Evolutionary conservation across 73 alveolate species (phyloP).

Genomic region (Diophrys appendiculata): DNA sequence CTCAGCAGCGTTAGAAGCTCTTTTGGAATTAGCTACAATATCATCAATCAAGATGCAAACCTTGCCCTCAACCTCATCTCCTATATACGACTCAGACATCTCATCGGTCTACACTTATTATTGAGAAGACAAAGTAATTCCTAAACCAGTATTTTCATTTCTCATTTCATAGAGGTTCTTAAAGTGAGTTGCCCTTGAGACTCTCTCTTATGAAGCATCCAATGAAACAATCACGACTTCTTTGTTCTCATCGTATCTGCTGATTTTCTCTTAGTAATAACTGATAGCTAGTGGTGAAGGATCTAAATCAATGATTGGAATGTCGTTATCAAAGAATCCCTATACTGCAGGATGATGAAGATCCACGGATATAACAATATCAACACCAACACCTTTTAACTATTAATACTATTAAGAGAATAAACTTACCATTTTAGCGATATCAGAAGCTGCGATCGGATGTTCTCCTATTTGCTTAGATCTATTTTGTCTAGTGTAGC

Average conservation of each 20-base stretch:
- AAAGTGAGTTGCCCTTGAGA: constrained; percentile 1
- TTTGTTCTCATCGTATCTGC: neutral
- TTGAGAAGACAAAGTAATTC: too few relatives aligned
- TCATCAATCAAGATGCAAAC: neutral
- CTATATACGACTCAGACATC: neutral
- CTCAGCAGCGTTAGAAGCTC: neutral
- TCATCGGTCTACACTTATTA: too few relatives aligned
- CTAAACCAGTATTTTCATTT: neutral
- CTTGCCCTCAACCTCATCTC: neutral
- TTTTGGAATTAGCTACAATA: neutral
- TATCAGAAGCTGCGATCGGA: neutral
- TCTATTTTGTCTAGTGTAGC: constrained; percentile 1
- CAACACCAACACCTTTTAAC: neutral
- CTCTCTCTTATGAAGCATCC: neutral
- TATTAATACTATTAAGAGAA: neutral
- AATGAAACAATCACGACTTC: neutral
- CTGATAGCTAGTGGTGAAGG: neutral
- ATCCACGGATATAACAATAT: neutral
- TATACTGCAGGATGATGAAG: neutral
- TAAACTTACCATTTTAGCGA: constrained; percentile 5
- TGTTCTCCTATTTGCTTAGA: neutral
- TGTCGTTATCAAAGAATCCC: constrained; percentile 8
- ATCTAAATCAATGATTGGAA: neutral
- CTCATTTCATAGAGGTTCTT: neutral
- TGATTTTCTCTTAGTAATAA: neutral